Evolutionary conservation across 2,329 filamentous ascomycete species (phyloP), one percentile per base, ranked within the genome.

Genomic region (Botryosphaeria dothidea): DNA sequence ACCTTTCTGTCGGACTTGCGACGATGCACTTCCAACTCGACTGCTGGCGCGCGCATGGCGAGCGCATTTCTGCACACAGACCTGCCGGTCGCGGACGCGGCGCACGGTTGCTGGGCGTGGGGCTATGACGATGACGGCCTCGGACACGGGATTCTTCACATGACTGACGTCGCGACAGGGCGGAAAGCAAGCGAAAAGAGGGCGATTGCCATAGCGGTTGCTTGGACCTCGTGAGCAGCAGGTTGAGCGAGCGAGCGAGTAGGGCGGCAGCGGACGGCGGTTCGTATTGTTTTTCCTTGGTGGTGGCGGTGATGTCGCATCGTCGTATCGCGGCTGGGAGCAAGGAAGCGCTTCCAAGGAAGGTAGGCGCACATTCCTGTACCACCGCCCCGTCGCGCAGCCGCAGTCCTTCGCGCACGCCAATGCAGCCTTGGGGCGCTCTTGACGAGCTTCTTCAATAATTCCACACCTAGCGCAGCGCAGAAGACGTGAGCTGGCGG

Each of bases 261-360:
- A 17, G 23, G 21, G 46, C 21, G 5, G 46, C 46, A 29, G 46
- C 27, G 17, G 27, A 15, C 25, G 49, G 49, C 49, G 51, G 25
- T 46, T 60, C 56, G 56, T 60, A 60, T 60, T 46, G 54, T 34
- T 15, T 52, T 3, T 36, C 38, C 13, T n/a, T 46, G 38, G 41
- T 45, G 56, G 56, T 60, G 56, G 52, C 56, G 27, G 56, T 48
- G 56, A 34, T 19, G 23, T 60, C 25, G 41, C 38, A 46, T 46
- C 38, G 46, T 34, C 38, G 56, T 46, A 45, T 29, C n/a, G 54
- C 38, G 21, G 49, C 49, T 36, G 23, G 36, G 4, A 38, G 19
- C 11, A 17, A 29, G 17, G 3, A n/a, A 31, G 25, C n/a, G 17
- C 29, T 23, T 2, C 23, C 27, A 34, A 29, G 36, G 36, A 3